These are phyloP conservation scores for Selaginella moellendorffii DNA, from an alignment of 75 land plant species.

Conservation along the genomic window DNA sequence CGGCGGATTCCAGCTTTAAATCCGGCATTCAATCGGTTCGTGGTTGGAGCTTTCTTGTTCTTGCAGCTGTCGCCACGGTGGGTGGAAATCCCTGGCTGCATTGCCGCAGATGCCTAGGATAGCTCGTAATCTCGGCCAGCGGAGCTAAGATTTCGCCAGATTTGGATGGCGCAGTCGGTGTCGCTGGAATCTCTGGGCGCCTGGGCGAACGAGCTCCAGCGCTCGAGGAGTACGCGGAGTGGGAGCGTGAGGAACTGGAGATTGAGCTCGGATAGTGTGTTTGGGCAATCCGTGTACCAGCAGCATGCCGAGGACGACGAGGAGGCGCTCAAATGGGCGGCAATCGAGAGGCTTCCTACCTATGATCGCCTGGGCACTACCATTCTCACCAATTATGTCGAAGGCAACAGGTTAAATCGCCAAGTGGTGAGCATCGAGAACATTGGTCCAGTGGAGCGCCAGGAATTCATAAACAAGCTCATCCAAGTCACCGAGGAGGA, in stretches of 20 bases:
- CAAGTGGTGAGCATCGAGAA: constrained; percentile 27
- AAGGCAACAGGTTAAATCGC: too few relatives aligned
- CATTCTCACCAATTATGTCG: constrained; percentile 15
- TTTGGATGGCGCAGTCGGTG: not conserved
- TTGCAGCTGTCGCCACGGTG: too few relatives aligned
- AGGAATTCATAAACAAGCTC: constrained; percentile 29
- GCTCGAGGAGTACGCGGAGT: not conserved
- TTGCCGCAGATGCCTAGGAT: too few relatives aligned
- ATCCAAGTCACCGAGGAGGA: constrained; percentile 40
- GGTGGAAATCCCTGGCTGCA: too few relatives aligned
- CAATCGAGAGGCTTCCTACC: constrained; percentile 59
- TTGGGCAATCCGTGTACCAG: not conserved
- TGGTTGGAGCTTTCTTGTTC: too few relatives aligned
- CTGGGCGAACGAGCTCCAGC: not conserved
- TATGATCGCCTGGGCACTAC: constrained; percentile 37
- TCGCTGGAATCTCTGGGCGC: not conserved
- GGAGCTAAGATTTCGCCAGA: too few relatives aligned
- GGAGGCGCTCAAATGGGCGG: constrained; percentile 22
- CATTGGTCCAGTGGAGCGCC: constrained; percentile 18
- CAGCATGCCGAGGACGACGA: not conserved
- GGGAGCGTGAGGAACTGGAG: not conserved
- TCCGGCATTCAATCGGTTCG: too few relatives aligned
- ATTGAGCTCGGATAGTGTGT: not conserved
- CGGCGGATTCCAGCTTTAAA: too few relatives aligned
- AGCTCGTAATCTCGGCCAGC: too few relatives aligned